Evolutionary conservation across 225 moss, liverwort and hornwort genomes (phyloP), one percentile per base, ranked within the genome.

Genomic region (Physcomitrellopsis africana): DNA sequence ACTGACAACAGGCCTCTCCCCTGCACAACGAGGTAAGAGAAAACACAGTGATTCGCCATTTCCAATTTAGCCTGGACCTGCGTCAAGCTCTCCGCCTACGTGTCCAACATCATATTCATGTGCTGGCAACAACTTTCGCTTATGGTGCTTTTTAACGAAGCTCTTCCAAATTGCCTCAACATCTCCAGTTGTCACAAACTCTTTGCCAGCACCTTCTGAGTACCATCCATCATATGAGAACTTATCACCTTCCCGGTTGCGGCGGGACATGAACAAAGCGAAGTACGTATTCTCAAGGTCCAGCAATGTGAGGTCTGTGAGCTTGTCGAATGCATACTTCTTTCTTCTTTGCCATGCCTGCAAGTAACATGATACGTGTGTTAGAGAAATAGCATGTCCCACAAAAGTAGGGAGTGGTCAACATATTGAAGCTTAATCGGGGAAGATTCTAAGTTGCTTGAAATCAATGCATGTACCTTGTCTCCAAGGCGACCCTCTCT

Each of bases 341-440:
- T 87, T 87, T 72, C 87, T 82, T 72, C 87, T 76, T 87, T 87
- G 87, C 87, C 87, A 87, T 49, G 87, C 87, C 87, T 87, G 64
- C 70, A 44, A 24, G 43, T 17, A 37, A 37, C 32, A 54, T 10
- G 0, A 60, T 37, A 9, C 60, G 47, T 11, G 23, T 68, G 29
- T 84, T 49, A 78, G 69, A 76, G 9, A 71, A 2, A 37, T 37
- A 37, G 14, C 62, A 60, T 14, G n/a, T 22, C 45, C 57, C 5
- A 69, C 7, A 48, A 44, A 32, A 37, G 32, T 37, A 37, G 4
- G 4, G 7, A 37, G 32, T 4, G 7, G 32, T 37, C 32, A 37
- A 37, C 4, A 37, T 37, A 7, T 37, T 4, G 32, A 37, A 37
- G 3, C 18, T 18, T 37, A 2, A 5, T 53, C 19, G 27, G 11